These are phyloP conservation scores for Debaryomyces robertsiae DNA, from an alignment of 1,139 yeast genomes.

Conservation along the genomic window DNA sequence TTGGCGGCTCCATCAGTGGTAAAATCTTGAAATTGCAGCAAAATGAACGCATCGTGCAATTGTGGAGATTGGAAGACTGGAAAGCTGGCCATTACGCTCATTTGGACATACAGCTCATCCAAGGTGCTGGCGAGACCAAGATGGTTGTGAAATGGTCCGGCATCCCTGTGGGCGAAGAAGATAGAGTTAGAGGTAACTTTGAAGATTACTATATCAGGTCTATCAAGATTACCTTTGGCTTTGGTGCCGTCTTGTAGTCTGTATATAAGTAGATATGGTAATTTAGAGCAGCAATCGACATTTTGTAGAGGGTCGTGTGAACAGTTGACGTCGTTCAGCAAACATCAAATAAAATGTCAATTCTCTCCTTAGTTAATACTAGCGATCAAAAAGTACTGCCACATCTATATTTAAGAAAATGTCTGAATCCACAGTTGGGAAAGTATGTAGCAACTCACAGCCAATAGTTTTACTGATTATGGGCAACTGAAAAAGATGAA, in stretches of 20 bases:
- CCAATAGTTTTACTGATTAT: not conserved
- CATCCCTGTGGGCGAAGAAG: constrained; percentile 98
- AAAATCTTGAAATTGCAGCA: constrained; percentile 61
- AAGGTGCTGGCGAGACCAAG: constrained; percentile 80
- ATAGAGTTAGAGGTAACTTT: constrained; percentile 79
- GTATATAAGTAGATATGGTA: not conserved
- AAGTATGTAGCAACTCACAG: constrained; percentile 28
- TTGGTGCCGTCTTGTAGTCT: constrained; percentile 74
- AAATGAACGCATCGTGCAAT: constrained; percentile 62
- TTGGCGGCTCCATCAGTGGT: constrained; percentile 89
- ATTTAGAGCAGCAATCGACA: too few relatives aligned
- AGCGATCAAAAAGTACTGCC: not conserved
- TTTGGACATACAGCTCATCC: constrained; percentile 64
- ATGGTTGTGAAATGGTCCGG: constrained; percentile 81
- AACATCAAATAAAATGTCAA: not conserved
- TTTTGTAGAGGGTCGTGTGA: not conserved
- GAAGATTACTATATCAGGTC: constrained; percentile 86
- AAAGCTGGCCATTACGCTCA: constrained; percentile 76
- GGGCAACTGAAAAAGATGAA: not conserved
- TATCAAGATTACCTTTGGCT: constrained; percentile 89
- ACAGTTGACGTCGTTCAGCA: too few relatives aligned
- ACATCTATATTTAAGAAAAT: constrained; percentile 13
- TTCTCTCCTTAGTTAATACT: not conserved
- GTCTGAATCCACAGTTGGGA: constrained; percentile 38
- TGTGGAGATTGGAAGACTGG: constrained; percentile 93